Conservation (phyloP, 768 basidiomycete species). For the Boletus tylopilopsis region DNA sequence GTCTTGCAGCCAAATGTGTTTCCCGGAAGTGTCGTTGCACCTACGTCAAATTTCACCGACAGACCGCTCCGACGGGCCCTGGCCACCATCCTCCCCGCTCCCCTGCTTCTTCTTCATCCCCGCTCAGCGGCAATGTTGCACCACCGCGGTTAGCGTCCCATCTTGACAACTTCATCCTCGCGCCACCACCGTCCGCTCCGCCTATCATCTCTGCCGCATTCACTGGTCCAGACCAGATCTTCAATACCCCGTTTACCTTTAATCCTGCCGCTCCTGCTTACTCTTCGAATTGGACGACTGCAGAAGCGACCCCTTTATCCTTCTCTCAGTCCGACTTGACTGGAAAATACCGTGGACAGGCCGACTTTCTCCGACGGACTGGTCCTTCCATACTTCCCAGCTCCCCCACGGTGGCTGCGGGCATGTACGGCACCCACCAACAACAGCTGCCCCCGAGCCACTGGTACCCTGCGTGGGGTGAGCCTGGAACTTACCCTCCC, state of each 20-base stretch:
- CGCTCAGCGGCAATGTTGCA: slow-evolving; percentile 10
- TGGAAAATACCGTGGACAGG: slow-evolving; percentile 45
- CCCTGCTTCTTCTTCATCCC: slow-evolving; percentile 31
- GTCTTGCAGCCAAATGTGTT: slow-evolving; percentile 61
- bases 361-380: slow-evolving; percentile 40
- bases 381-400: slow-evolving; percentile 17
- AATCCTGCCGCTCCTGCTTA: slow-evolving; percentile 20
- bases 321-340: slow-evolving; percentile 38
- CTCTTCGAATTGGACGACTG: slow-evolving; percentile 11
- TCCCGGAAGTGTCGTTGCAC: slow-evolving; percentile 72
- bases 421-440: slow-evolving; percentile 19
- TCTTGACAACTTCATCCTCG: slow-evolving; percentile 42
- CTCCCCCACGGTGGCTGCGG: slow-evolving; percentile 7
- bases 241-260: slow-evolving; percentile 31
- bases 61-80: slow-evolving; percentile 74
- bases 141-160: slow-evolving; percentile 29
- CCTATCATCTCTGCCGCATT: slow-evolving; percentile 23
- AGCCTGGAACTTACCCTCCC: slow-evolving; percentile 17
- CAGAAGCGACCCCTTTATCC: slow-evolving; percentile 22
- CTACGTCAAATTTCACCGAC: slow-evolving; percentile 78
- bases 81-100: slow-evolving; percentile 50
- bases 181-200: slow-evolving; percentile 32
- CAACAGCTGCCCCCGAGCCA: slow-evolving; percentile 11
- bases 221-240: slow-evolving; percentile 26
- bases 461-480: slow-evolving; percentile 29